These are phyloP conservation scores for Albifimbria verrucaria DNA, from an alignment of 2,329 filamentous ascomycete species.

Conservation along the genomic window DNA sequence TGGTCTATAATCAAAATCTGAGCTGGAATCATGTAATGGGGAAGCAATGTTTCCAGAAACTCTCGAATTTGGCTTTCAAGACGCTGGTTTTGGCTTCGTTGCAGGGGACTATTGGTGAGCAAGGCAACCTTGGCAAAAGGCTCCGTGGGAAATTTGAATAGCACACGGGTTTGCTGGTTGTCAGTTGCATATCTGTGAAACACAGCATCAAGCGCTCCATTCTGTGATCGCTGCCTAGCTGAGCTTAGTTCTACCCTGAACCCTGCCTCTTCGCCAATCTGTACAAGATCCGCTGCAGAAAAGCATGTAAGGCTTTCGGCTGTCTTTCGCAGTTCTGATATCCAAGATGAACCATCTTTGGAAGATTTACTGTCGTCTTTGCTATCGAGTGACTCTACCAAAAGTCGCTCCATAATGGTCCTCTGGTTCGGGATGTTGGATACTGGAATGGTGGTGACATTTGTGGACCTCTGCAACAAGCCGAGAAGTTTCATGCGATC, in stretches of 20 bases:
- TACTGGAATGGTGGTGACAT: conserved; percentile 6
- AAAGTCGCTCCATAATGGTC: conserved; percentile 23
- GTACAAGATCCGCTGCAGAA: conserved; percentile 12
- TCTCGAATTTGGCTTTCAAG: conserved; percentile 4
- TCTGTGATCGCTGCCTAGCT: conserved; percentile 29
- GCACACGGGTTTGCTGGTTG: neutral
- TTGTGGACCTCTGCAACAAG: conserved; percentile 4
- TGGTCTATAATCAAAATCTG: neutral
- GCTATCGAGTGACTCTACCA: conserved; percentile 13
- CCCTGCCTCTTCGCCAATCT: conserved; percentile 26
- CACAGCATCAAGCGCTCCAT: conserved; percentile 13
- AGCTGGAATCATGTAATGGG: conserved; percentile 3
- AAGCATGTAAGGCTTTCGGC: conserved; percentile 5
- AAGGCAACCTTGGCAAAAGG: neutral
- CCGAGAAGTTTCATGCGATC: conserved; percentile 1
- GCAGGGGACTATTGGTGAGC: conserved; percentile 14
- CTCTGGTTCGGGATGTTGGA: conserved; percentile 20
- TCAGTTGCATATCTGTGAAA: conserved; percentile 16
- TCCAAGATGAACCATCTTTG: conserved; percentile 5
- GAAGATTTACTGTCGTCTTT: neutral
- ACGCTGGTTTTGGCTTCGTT: conserved; percentile 3
- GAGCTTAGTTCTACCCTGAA: conserved; percentile 43
- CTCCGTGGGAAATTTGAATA: conserved; percentile 12
- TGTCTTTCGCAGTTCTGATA: conserved; percentile 1
- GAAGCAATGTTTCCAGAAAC: neutral